Percentiles rank a stretch among this genome's conserved stretches.
These are phyloP conservation scores for Fusarium acutatum DNA, from an alignment of 2,329 filamentous ascomycete species.

Conservation along the genomic window DNA sequence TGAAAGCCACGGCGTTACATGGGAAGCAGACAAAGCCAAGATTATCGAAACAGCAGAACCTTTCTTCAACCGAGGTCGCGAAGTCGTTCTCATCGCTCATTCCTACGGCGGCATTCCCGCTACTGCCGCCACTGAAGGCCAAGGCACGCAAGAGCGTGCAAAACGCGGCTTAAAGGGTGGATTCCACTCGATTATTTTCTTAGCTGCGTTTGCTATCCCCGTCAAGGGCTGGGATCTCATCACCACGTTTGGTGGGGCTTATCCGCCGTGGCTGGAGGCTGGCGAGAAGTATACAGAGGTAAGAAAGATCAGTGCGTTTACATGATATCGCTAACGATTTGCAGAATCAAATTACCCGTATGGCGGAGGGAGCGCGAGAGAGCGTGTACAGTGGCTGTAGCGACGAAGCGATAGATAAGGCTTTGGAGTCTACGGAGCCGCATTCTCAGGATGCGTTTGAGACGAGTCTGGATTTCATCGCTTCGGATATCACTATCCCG, in stretches of 20 bases:
- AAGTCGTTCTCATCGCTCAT: constrained; percentile 13
- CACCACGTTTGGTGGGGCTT: constrained; percentile 3
- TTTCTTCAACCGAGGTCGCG: background rate
- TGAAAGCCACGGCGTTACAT: constrained; percentile 1
- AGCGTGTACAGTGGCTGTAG: background rate
- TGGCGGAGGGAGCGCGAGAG: background rate
- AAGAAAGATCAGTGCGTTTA: accelerated
- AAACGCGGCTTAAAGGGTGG: background rate
- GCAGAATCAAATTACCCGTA: background rate
- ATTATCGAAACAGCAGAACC: background rate
- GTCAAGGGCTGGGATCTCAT: constrained; percentile 22
- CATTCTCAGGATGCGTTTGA: constrained; percentile 22
- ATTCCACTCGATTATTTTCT: constrained; percentile 5
- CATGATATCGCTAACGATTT: background rate
- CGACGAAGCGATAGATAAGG: background rate
- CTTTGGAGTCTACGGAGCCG: background rate
- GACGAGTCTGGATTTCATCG: constrained; percentile 13
- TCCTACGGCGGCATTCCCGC: constrained; percentile 21
- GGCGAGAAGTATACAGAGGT: constrained; percentile 5
- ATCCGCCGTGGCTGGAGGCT: constrained; percentile 1
- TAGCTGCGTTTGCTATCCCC: constrained; percentile 13
- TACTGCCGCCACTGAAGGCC: background rate
- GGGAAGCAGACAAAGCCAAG: constrained; percentile 10
- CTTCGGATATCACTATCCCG: background rate
- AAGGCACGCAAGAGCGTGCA: background rate